Percentiles rank a stretch among this genome's conserved stretches.
phyloP scores from a whole-genome alignment of 495 filamentous ascomycete genomes.

The Neurospora tetraspora region DNA sequence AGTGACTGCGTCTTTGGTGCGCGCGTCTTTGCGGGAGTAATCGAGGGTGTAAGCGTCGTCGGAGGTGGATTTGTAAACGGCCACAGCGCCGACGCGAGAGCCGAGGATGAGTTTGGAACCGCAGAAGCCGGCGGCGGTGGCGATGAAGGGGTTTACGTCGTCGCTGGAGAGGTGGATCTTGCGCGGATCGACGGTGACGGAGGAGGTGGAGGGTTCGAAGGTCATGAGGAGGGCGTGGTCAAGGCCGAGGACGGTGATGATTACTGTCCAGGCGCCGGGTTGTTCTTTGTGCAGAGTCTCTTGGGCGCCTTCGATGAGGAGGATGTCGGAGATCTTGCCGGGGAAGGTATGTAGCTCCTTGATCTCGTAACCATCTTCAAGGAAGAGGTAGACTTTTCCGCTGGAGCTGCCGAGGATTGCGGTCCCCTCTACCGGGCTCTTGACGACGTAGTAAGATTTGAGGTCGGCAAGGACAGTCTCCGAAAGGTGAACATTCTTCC shows the following conservation, averaged over 20 bases:
- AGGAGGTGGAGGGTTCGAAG: slow-evolving; percentile 2
- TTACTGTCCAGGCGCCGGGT: slow-evolving; percentile 5
- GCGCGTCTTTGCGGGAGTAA: slow-evolving; percentile 26
- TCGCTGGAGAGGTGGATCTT: slow-evolving; percentile 10
- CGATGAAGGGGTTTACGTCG: slow-evolving; percentile 6
- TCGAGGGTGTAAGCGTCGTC: slow-evolving; percentile 2
- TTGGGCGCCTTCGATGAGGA: neutral
- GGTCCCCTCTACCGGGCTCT: slow-evolving; percentile 19
- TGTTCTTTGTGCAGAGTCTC: neutral
- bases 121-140: slow-evolving; percentile 25
- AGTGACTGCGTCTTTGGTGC: slow-evolving; percentile 61
- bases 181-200: neutral
- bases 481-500: slow-evolving; percentile 31
- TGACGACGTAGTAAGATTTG: slow-evolving; percentile 35
- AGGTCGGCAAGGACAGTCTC: slow-evolving; percentile 22
- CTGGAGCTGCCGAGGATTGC: slow-evolving; percentile 44
- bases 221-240: slow-evolving; percentile 12
- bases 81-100: slow-evolving; percentile 36
- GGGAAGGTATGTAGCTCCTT: slow-evolving; percentile 20
- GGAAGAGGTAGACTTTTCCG: slow-evolving; percentile 43
- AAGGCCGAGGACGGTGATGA: slow-evolving; percentile 15
- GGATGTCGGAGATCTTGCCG: slow-evolving; percentile 47
- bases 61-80: slow-evolving; percentile 13
- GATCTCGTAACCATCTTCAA: slow-evolving; percentile 5
- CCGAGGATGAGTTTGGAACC: slow-evolving; percentile 52